phyloP scores from a whole-genome alignment of 345 rosid species.

The Cochlearia excelsa region DNA sequence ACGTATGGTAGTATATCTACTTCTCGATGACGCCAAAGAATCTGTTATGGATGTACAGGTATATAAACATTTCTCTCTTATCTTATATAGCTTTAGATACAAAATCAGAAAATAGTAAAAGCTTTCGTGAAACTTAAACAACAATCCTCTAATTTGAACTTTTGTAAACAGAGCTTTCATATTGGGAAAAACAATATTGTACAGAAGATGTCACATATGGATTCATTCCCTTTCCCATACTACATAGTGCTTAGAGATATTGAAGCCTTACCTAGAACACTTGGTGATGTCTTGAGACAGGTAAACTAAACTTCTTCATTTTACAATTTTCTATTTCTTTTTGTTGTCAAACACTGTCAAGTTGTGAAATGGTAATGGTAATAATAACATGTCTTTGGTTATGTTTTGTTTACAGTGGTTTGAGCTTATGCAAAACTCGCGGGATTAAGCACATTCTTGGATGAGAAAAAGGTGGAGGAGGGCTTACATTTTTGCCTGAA shows the following conservation, averaged over 20 bases:
- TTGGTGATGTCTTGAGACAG: constrained; percentile 88
- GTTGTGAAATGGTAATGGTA: background rate
- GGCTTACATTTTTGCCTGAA: too few species aligned
- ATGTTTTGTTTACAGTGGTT: constrained; percentile 67
- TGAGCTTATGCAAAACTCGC: constrained; percentile 75
- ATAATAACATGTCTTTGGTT: background rate
- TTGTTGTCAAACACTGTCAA: background rate
- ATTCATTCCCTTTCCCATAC: constrained; percentile 93
- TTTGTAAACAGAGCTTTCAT: constrained; percentile 49
- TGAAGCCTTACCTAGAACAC: constrained; percentile 81
- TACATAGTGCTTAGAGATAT: constrained; percentile 73
- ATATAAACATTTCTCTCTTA: constrained; percentile 7
- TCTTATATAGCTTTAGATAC: background rate
- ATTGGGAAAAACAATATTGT: constrained; percentile 35
- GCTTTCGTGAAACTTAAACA: background rate
- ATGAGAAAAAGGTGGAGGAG: too few species aligned
- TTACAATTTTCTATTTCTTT: background rate
- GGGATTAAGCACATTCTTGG: constrained; percentile 39
- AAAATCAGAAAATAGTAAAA: too few species aligned
- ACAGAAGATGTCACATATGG: constrained; percentile 54
- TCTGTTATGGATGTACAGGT: constrained; percentile 74
- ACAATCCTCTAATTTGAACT: background rate
- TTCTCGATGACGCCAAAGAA: constrained; percentile 65
- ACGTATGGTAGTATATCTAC: constrained; percentile 89
- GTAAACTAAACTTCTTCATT: constrained; percentile 35